Evolutionary conservation across 1,284 basidiomycete species (phyloP), one percentile per base, ranked within the genome.

Genomic region (Fistulinella staudtii): DNA sequence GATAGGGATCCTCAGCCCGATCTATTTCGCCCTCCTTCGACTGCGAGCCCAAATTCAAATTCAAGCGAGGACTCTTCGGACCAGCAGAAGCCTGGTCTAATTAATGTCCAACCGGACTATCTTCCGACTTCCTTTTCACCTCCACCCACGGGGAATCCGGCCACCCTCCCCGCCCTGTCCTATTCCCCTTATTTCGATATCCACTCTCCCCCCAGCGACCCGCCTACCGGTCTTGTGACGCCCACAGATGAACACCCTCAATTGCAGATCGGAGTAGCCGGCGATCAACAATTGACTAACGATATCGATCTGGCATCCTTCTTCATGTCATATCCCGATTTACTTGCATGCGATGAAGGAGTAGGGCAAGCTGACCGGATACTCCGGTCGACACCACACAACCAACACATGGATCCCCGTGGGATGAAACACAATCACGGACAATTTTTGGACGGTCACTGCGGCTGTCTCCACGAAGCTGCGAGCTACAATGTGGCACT

Each of bases 401-500:
- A 18, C 10, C 51, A 53, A 33, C 27, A 43, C 8, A 38, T 49
- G 29, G 45, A 54, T 14, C 23, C 47, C 23, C 28, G n/a, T 36
- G 25, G 48, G 30, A 38, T 45, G 34, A 63, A 54, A 39, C 48
- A 53, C 24, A 47, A 44, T 27, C 39, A 47, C 5, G 38, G 47
- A 8, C 51, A 42, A 9, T 36, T 42, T 40, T 33, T 49, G 20
- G 54, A 53, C 20, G 67, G 67, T 8, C 76, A 77, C 41, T 84
- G 81, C 47, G 77, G 76, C 7, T 84, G 82, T 53, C 66, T 83
- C 33, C 67, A 72, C 41, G 78, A 82, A 46, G 52, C 67, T 22
- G 56, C 67, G 23, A 75, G 67, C 52, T 82, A 83, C 54, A 75
- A 68, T 43, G 74, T 72, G 29, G 67, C 81, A 21, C 72, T 83